Conservation (phyloP, 2,329 filamentous ascomycete genomes). For the Trichothecium sympodiale region DNA sequence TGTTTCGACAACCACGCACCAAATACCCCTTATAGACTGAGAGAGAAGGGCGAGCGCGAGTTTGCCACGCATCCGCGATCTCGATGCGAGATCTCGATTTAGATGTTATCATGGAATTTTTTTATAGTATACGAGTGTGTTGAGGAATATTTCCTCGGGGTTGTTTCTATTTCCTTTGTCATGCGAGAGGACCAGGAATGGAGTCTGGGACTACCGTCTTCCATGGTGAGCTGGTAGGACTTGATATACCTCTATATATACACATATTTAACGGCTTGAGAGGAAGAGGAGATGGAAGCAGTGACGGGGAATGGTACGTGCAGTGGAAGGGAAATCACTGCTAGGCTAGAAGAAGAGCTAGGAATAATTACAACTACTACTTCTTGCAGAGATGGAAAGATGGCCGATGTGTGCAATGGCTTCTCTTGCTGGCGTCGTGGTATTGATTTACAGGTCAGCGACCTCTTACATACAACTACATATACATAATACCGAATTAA, state of each 20-base stretch:
- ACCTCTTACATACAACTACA: neutral
- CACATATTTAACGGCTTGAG: constrained; percentile 1
- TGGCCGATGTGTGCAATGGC: too few species aligned
- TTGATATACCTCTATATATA: neutral
- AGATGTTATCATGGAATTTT: neutral
- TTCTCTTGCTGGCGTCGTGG: too few species aligned
- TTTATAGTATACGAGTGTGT: too few species aligned
- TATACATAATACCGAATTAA: constrained; percentile 1
- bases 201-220: neutral
- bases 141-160: too few species aligned
- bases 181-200: constrained; percentile 1
- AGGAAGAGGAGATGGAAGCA: neutral
- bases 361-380: too few species aligned
- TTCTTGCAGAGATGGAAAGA: too few species aligned
- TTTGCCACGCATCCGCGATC: neutral
- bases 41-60: constrained; percentile 17
- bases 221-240: neutral
- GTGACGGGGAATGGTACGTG: too few species aligned
- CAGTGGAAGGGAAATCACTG: too few species aligned
- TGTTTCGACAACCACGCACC: constrained; percentile 10
- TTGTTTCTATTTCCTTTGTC: constrained; percentile 3
- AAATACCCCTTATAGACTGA: constrained; percentile 27
- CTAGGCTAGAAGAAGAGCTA: too few species aligned
- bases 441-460: neutral
- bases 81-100: neutral